Base-by-base conservation (phyloP, 1,284 basidiomycete species). In the Trichosporon ovoides region DNA sequence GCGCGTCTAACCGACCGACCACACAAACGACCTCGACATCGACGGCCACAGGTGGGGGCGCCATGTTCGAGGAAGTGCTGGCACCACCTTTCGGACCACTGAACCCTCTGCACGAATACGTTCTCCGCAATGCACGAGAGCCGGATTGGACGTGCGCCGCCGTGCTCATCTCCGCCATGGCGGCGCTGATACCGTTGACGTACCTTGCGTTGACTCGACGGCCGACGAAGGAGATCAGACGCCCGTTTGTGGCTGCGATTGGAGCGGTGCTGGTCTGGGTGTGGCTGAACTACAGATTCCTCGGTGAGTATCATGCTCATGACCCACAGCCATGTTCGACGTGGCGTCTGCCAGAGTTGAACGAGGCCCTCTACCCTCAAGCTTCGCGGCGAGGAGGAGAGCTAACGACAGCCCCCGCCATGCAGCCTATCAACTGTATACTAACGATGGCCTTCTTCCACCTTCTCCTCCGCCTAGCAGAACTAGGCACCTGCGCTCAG, bases 391-490 rank as follows among this genome's bases (percentile, higher is more conserved):
- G n/a, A n/a, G n/a, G n/a, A n/a, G n/a, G n/a, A n/a, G n/a, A 22
- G 24, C 28, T 31, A 9, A 31, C 28, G 9, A 31, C 43, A 48
- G 43, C 24, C 24, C 18, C 43, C 12, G 18, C 43, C 3, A 22
- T 48, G 22, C 43, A 48, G 22, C 43, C 43, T 22, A 16, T 28
- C 5, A 48, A 48, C 43, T 48, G 43, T 14, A 24, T 48, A 13
- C 43, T 48, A 22, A 48, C 22, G 14, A 48, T 48, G 43, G 43
- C 43, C 24, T 48, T 16, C 43, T 48, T 48, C 24, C 43, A 48
- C 28, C 22, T 48, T 2, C 43, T 48, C 16, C 43, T 48, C 14
- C 20, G 28, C 22, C n/a, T 14, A 5, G 24, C 24, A 22, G 43
- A 48, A 22, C 43, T 48, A 1, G 43, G 43, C 14, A 48, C 24